Evolutionary conservation across 1,284 basidiomycete species (phyloP).

Genomic region (Salmacisia buchloeana): DNA sequence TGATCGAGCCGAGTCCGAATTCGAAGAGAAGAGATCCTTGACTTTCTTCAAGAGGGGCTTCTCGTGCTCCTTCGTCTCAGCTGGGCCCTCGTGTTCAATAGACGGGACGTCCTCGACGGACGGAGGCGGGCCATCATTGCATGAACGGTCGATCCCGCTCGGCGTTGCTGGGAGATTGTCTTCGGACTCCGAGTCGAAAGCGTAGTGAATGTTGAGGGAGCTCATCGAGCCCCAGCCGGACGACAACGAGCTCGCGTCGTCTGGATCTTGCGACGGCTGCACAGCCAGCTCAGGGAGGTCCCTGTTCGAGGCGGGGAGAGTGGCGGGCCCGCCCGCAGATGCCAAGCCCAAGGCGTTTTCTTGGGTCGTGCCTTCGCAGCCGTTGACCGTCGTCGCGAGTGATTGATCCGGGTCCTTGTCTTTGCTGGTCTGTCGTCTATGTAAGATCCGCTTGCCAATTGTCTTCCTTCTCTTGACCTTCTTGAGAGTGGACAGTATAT

Average conservation of each 20-base stretch:
- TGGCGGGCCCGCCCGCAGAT: neutral
- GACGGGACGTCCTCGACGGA: too few species aligned
- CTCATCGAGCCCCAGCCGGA: conserved; percentile 26
- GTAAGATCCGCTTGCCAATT: conserved; percentile 4
- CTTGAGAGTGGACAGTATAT: too few species aligned
- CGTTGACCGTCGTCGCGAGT: neutral
- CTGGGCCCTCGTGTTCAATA: too few species aligned
- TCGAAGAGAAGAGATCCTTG: too few species aligned
- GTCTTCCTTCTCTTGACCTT: conserved; percentile 51
- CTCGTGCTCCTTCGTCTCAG: too few species aligned
- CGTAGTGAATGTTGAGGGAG: conserved; percentile 7
- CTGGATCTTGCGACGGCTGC: neutral
- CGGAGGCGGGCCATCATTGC: too few species aligned
- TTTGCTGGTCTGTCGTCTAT: neutral
- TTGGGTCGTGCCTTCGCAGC: neutral
- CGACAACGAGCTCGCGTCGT: conserved; percentile 31
- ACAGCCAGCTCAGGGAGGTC: neutral
- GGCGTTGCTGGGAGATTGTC: too few species aligned
- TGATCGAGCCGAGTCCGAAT: too few species aligned
- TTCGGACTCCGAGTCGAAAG: neutral
- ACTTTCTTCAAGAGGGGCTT: too few species aligned
- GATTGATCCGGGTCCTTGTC: neutral
- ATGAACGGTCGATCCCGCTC: too few species aligned
- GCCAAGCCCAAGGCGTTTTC: too few species aligned
- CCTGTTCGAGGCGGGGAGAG: neutral